Conservation (phyloP, 495 filamentous ascomycete species). For the Aspergillus indologenus region DNA sequence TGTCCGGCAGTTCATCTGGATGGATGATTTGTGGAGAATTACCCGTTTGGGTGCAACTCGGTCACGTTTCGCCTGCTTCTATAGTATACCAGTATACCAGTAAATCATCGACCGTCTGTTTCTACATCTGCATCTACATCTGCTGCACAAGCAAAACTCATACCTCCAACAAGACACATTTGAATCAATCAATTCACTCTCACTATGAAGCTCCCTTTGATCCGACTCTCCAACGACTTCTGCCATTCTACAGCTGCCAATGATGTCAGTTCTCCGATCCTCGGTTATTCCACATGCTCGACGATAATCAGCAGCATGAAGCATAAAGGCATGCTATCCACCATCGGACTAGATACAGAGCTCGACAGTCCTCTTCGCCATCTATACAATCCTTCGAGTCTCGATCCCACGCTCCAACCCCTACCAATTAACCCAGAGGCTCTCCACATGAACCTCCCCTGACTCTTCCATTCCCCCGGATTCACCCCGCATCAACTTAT, state of each 20-base stretch:
- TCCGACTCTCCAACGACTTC: background rate
- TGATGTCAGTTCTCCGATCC: slow-evolving; percentile 7
- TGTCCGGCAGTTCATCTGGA: too few species aligned
- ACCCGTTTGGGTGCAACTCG: too few species aligned
- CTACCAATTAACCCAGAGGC: too few species aligned
- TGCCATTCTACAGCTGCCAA: background rate
- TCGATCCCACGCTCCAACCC: background rate
- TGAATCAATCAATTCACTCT: background rate
- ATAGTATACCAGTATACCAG: too few species aligned
- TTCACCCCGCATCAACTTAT: background rate
- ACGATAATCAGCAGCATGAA: background rate
- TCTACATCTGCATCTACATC: too few species aligned
- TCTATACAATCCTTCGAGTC: background rate
- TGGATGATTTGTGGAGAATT: too few species aligned
- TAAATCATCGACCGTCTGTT: too few species aligned
- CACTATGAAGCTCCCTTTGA: background rate
- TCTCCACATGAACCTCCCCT: background rate
- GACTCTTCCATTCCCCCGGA: background rate
- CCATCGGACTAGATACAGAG: too few species aligned
- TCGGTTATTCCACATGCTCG: slow-evolving; percentile 14
- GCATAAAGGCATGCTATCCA: background rate
- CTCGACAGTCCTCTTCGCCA: background rate
- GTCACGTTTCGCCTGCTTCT: too few species aligned
- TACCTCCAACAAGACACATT: too few species aligned
- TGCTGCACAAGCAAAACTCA: too few species aligned